These are phyloP conservation scores for Letharia columbiana DNA, from an alignment of 495 filamentous ascomycete genomes.

Conservation along the genomic window DNA sequence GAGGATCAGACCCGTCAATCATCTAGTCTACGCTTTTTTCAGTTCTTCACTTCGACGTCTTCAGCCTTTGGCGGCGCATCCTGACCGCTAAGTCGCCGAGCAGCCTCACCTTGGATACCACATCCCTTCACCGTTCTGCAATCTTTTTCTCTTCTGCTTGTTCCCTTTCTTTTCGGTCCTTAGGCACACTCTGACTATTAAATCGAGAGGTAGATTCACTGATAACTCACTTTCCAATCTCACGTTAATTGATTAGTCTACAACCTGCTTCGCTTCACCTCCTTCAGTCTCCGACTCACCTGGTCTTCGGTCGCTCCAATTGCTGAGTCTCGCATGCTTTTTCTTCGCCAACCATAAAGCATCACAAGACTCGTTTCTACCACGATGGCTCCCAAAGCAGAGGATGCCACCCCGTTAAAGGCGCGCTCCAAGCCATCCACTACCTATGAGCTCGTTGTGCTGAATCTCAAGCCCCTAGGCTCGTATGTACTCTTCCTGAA, in stretches of 20 bases:
- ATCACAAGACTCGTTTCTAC: neutral
- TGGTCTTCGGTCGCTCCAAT: neutral
- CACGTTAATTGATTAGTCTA: neutral
- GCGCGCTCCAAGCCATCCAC: neutral
- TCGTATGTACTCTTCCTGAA: neutral
- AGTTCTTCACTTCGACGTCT: neutral
- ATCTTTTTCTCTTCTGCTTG: neutral
- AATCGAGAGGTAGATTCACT: neutral
- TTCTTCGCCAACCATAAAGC: neutral
- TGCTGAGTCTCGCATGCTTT: neutral
- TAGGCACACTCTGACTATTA: neutral
- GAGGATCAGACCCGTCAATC: neutral
- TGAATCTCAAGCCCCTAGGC: neutral
- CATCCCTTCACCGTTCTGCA: neutral
- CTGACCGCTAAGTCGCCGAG: neutral
- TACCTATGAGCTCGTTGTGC: neutral
- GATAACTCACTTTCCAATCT: neutral
- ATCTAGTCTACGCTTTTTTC: neutral
- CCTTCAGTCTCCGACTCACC: neutral
- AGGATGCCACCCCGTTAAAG: neutral
- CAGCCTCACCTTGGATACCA: neutral
- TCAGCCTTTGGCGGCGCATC: neutral
- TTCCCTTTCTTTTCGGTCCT: neutral
- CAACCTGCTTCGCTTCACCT: neutral
- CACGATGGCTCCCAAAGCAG: neutral